Evolutionary conservation across 2,329 filamentous ascomycete species (phyloP), one percentile per base, ranked within the genome.

Genomic region (Pyricularia sp.): DNA sequence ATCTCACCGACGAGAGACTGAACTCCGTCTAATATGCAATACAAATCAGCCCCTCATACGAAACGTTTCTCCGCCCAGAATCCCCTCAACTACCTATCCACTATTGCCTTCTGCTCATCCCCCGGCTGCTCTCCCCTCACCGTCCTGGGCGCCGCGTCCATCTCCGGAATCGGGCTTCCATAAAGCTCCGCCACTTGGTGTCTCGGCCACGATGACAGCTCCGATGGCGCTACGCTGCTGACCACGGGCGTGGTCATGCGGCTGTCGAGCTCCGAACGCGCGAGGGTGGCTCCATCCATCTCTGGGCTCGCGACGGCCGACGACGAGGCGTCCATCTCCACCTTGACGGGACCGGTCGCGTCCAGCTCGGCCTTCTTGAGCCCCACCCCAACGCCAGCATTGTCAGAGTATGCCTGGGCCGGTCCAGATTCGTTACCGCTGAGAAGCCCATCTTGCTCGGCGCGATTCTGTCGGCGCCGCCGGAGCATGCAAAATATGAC

Each of bases 401-500:
- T 44, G n/a, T 16, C 61, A 4, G 33, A 35, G 33, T 30, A 35
- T 13, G 26, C 19, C 2, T 12, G 6, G 12, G 31, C 12, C 1
- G 35, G 4, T 5, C 8, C 61, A 9, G 61, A 28, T 16, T 44
- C 61, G 35, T 24, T 30, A 9, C 31, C 22, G 60, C 1, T 22
- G 30, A 40, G 30, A 7, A 49, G 35, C 3, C 16, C 61, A 16
- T 44, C 61, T 7, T 53, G 49, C 13, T 62, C 24, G 3, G 55
- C 26, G 22, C 40, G 35, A 13, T 22, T n/a, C 16, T 35, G 60
- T 8, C 40, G 44, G 75, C 87, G 88, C 88, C 90, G 97, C 33
- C 96, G 81, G 44, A 96, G 76, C 70, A 91, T 96, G 6, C 87
- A 87, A 22, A 59, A 26, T 28, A 35, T 26, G 12, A 19, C 24